A percentile compares a stretch with the other conserved stretches of the same genome.
These are phyloP conservation scores for Rostrohypoxylon terebratum DNA, from an alignment of 495 filamentous ascomycete species.

Conservation along the genomic window DNA sequence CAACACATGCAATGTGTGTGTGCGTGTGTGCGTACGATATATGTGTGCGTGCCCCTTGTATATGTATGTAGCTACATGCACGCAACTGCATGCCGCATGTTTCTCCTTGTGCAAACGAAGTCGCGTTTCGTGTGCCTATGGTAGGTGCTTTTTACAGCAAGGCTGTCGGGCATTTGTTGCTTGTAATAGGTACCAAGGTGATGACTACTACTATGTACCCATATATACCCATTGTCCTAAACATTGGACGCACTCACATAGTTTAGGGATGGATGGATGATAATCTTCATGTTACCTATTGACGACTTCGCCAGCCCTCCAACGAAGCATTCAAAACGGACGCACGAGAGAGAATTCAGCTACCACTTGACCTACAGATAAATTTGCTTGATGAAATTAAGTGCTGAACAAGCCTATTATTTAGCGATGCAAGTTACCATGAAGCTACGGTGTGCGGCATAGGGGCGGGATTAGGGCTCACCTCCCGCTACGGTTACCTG, in stretches of 20 bases:
- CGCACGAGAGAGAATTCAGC: background rate
- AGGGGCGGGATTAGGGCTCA: constrained; percentile 44
- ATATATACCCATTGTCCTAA: too few relatives aligned
- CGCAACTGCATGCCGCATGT: constrained; percentile 38
- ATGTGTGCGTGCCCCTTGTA: constrained; percentile 40
- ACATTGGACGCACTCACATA: background rate
- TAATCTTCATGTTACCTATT: constrained; percentile 8
- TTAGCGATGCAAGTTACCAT: constrained; percentile 38
- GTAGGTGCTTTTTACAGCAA: constrained; percentile 31
- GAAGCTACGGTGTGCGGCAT: constrained; percentile 45
- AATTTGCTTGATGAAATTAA: background rate
- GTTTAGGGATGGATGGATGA: background rate
- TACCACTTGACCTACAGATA: background rate
- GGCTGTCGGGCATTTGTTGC: constrained; percentile 43
- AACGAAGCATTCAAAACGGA: background rate
- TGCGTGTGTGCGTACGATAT: constrained; percentile 27
- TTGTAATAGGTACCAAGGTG: constrained; percentile 18
- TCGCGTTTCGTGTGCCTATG: constrained; percentile 43
- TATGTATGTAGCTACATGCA: constrained; percentile 37
- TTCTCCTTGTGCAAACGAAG: constrained; percentile 48
- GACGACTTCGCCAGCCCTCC: background rate
- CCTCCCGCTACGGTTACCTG: constrained; percentile 47
- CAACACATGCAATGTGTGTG: constrained; percentile 34
- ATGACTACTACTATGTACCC: background rate
- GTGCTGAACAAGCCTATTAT: constrained; percentile 32